Evolutionary conservation across 1,284 basidiomycete genomes (phyloP).

Genomic region (Microbotryomycetes sp.): DNA sequence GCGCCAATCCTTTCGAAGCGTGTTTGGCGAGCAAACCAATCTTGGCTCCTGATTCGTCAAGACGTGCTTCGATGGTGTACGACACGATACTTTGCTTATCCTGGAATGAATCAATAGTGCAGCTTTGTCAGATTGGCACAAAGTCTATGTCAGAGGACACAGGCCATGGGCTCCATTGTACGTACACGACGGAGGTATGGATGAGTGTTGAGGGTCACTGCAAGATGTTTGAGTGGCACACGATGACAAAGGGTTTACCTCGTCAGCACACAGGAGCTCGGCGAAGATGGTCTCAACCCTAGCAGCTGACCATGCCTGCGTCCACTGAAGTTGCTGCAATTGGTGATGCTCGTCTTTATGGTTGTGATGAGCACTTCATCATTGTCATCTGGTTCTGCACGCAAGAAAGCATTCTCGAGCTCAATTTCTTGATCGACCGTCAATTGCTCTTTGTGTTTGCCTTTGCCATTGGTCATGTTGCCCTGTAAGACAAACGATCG

Average conservation of each 20-base stretch:
- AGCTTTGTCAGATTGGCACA: no score
- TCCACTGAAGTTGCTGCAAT: not conserved
- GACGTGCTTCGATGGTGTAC: conserved; percentile 28
- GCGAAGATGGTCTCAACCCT: no score
- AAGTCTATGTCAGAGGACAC: no score
- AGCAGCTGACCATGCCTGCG: not conserved
- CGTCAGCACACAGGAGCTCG: no score
- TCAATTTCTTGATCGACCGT: not conserved
- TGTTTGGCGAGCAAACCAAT: conserved; percentile 20
- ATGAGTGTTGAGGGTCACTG: no score
- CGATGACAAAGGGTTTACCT: no score
- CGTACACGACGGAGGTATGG: no score
- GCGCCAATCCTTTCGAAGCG: conserved; percentile 9
- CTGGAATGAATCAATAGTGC: no score
- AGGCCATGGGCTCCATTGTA: no score
- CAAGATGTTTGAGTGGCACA: no score
- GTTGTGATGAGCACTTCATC: not conserved
- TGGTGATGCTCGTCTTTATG: not conserved
- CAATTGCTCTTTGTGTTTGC: not conserved
- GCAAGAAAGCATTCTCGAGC: not conserved
- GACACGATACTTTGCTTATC: not conserved
- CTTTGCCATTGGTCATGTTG: not conserved
- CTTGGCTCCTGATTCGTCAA: conserved; percentile 10
- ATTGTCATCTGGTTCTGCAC: not conserved
- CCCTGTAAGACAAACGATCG: not conserved